Base-by-base conservation (phyloP, 768 basidiomycete genomes). In the Pisolithus sp. region DNA sequence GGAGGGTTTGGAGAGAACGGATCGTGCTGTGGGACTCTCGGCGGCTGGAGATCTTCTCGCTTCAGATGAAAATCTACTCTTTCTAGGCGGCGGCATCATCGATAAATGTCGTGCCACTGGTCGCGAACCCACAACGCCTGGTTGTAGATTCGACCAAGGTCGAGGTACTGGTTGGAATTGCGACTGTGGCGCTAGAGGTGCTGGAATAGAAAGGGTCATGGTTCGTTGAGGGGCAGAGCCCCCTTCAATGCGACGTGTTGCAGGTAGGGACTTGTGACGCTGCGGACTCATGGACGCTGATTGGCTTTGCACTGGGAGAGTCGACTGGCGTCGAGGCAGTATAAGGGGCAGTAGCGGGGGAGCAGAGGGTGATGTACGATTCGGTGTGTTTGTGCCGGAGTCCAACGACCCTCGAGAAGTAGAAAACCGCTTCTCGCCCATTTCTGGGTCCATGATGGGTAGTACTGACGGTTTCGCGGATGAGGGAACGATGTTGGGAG, bases 211-310 rank as follows among this genome's bases (percentile, higher is more conserved):
- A n/a, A 54, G 8, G 5, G 47, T 40, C 24, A 53, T 48, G 17
- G 44, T 15, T 26, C 53, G 49, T 0, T 5, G 54, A 24, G 44
- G 44, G 15, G 24, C 26, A n/a, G 56, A 13, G 1, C 10, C 39
- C 12, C 37, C 24, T 21, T 41, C 49, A 20, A 31, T 26, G 5
- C 62, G 58, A 44, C 48, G 53, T 36, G 54, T 52, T 34, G 58
- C 55, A 37, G 65, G 65, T 46, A 67, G 59, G 8, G 65, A 63
- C 18, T 26, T 45, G 31, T 59, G 63, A 18, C 65, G 43, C 13
- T 58, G 38, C 53, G 42, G 13, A 17, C 43, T 18, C 4, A 48
- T 15, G 8, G 49, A 30, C 48, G 48, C 23, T n/a, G 49, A 36
- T 23, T 42, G 39, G 28, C 17, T 40, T 21, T 36, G 37, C 15